Conservation (phyloP, 208 protist genomes). For the Strigomonas culicis region DNA sequence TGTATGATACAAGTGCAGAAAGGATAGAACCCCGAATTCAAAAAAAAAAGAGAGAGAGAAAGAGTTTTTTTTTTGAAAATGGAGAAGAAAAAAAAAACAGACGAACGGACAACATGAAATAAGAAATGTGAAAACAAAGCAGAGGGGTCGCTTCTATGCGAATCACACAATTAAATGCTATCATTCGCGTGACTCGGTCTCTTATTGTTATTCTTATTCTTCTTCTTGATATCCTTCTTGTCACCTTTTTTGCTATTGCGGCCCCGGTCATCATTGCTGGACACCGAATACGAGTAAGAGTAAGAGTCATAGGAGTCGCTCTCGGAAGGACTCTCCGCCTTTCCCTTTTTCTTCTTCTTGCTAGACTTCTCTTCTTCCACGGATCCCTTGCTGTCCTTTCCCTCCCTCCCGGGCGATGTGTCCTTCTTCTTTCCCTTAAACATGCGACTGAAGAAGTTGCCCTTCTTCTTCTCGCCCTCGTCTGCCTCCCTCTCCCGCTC, state of each 20-base stretch:
- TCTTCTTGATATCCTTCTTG: not conserved
- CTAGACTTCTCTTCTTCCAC: not conserved
- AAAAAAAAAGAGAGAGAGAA: constrained; percentile 2
- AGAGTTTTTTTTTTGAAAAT: constrained; percentile 1
- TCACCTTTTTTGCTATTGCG: not conserved
- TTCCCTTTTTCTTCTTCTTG: not conserved
- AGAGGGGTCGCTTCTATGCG: not conserved
- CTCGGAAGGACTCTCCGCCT: not conserved
- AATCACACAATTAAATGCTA: no score
- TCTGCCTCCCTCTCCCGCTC: constrained; percentile 4
- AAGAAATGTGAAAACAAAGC: not conserved
- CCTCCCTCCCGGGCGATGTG: constrained; percentile 14
- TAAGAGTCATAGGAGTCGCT: not conserved
- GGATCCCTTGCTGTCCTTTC: not conserved
- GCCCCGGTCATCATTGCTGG: not conserved
- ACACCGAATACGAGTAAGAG: not conserved
- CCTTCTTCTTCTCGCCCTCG: constrained; percentile 17
- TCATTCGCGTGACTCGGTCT: not conserved
- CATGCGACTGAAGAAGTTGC: constrained; percentile 21
- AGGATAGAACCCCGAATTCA: not conserved
- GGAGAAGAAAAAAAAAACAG: constrained; percentile 4
- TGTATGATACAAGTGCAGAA: no score
- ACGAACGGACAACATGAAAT: not conserved
- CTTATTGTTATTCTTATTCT: not conserved
- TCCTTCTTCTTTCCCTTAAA: constrained; percentile 33